Conservation (phyloP, 192 early-diverging fungal species). For the Linnemannia schmuckeri region DNA sequence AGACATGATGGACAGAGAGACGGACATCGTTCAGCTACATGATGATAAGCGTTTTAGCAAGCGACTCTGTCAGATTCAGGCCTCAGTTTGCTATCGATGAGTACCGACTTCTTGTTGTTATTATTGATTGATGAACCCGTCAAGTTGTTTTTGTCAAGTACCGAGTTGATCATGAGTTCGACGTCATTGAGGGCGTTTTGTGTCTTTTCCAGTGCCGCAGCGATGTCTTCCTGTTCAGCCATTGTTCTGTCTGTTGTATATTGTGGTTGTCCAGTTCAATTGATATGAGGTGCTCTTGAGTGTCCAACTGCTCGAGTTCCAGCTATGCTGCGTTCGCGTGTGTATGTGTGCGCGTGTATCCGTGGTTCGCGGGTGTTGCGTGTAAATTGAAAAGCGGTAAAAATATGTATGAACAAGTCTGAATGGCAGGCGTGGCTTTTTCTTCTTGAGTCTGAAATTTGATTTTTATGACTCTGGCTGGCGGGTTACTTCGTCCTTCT, state of each 20-base stretch:
- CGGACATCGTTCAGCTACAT: conserved; percentile 47
- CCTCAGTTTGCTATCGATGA: neutral
- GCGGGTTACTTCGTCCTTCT: conserved; percentile 23
- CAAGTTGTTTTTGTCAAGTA: neutral
- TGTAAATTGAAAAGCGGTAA: neutral
- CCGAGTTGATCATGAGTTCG: conserved; percentile 55
- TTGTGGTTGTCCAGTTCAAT: neutral
- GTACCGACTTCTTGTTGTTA: neutral
- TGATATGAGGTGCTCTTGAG: neutral
- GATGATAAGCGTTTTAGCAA: neutral
- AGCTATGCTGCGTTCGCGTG: neutral
- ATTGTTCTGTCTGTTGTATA: conserved; percentile 1
- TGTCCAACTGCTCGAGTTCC: too few relatives aligned
- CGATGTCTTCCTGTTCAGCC: conserved; percentile 28
- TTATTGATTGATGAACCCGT: too few relatives aligned
- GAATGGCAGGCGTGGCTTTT: neutral
- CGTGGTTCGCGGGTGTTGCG: neutral
- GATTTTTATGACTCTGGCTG: conserved; percentile 10
- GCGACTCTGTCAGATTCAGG: neutral
- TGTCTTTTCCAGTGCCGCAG: conserved; percentile 33
- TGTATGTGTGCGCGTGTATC: neutral
- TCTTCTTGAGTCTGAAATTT: neutral
- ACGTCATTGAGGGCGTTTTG: conserved; percentile 34
- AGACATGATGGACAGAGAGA: conserved; percentile 42
- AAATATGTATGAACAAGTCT: neutral